Base-by-base conservation (phyloP, 164 flowering plant species). In the Pachysandra terminalis region DNA sequence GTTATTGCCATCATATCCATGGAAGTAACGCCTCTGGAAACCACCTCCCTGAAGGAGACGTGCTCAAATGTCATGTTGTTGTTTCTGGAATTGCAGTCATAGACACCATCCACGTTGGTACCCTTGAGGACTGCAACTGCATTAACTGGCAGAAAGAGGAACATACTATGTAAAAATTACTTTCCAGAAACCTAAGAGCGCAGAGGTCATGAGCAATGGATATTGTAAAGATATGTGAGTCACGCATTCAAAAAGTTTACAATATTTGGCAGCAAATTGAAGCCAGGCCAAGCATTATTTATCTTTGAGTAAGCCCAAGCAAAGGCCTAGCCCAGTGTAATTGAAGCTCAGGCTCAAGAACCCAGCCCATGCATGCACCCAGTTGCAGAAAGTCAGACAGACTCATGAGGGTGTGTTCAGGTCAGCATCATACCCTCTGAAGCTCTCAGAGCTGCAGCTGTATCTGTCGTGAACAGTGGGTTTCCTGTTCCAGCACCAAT, bases 361-460 rank as follows among this genome's bases (percentile, higher is more conserved):
- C 7, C 7, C 37, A 32, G 7, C 37, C 37, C 37, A 32, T 7
- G 7, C 37, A 32, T 32, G 37, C 37, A 32, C 37, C 37, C 37
- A 32, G 5, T 32, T 32, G 37, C 37, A 32, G 37, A 32, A 32
- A 32, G 51, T 3, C 4, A 45, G 51, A 45, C 4, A 45, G 17
- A 45, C 17, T 45, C 9, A 21, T 27, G 27, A 40, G 16, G 37
- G 10, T 62, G 66, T 6, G 14, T 66, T 37, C 1, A 9, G 35
- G 2, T 16, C 22, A 17, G 28, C 25, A 5, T 40, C 87, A 68
- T 90, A 95, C 99, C 79, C 71, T 95, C 99, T 37, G 90, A 84
- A 69, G 99, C 99, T 77, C 96, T 82, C 35, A 95, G 82, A 35
- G 97, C 96, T 40, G 97, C 99, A 17, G 97, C 91, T 51, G 90